Evolutionary conservation across 495 filamentous ascomycete genomes (phyloP).

Genomic region (Lepidopterella palustris): DNA sequence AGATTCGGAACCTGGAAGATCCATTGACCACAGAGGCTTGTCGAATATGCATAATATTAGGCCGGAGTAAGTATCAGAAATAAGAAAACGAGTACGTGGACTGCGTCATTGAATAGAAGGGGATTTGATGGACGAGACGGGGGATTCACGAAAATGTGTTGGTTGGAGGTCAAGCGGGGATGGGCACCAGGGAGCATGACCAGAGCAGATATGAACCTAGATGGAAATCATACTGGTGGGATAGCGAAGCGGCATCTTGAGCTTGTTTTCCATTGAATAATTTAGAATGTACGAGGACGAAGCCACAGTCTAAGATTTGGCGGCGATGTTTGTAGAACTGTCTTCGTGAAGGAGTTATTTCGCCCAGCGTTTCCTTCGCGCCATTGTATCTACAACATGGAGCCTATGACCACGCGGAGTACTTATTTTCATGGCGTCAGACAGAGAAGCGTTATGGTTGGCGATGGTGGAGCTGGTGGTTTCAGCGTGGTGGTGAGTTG

Average conservation of each 20-base stretch:
- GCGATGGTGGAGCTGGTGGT: no score
- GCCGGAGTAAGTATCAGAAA: background rate
- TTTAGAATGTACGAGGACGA: background rate
- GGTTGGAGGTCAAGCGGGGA: background rate
- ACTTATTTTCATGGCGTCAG: no score
- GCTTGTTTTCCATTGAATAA: background rate
- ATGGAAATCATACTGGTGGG: background rate
- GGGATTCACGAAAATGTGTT: background rate
- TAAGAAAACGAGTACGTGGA: background rate
- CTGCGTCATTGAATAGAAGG: background rate
- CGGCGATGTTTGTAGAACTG: no score
- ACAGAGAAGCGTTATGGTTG: no score
- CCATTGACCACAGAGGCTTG: background rate
- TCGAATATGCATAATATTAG: conserved; percentile 1
- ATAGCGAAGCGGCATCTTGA: background rate
- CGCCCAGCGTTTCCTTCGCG: no score
- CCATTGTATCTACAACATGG: no score
- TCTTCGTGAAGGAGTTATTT: no score
- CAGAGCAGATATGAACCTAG: background rate
- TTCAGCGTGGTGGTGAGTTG: no score
- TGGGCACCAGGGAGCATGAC: background rate
- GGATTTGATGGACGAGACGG: background rate
- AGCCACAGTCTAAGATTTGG: no score
- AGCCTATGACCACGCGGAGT: no score
- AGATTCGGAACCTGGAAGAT: background rate